Evolutionary conservation across 805 yeast species (phyloP), one percentile per base, ranked within the genome.

Genomic region (Yamadazyma olivae): DNA sequence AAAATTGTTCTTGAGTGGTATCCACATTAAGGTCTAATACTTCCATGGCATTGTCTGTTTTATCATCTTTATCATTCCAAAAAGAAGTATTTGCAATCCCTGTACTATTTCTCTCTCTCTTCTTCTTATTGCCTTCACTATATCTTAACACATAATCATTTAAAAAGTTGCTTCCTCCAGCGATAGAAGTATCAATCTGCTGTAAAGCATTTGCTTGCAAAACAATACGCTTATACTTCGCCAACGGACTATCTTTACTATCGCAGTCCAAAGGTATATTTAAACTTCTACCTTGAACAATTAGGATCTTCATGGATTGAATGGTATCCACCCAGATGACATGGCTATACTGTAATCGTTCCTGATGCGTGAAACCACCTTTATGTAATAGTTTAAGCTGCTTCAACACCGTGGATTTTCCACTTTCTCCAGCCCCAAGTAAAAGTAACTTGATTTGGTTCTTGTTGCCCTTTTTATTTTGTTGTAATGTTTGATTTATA

Each of bases 391-490:
- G 68, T 48, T 84, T 78, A 79, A 90, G 74, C 56, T 90, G 97
- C 58, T 90, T 90, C 46, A 90, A 63, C 5, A 90, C 95, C 0
- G 98, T 90, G 2, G 95, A 84, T 56, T 90, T 90, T 5, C 98
- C 97, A 34, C 91, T 81, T 55, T 90, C 98, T 4, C 97, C 98
- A 0, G 98, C 86, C 27, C 98, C 96, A 23, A 89, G 62, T n/a
- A 91, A 67, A 26, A 91, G 60, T 42, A 91, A 67, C 55, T 83
- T 87, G 23, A 83, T 73, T 46, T 76, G 81, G 41, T 76, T 75
- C 49, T 71, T 76, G 30, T 74, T 79, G 32, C 67, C 62, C 40
- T 72, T 74, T 42, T 71, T 75, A 25, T 45, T 75, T 43, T 69
- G 61, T 43, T 69, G 72, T 37, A 84, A 53, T 13, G 78, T 63